Evolutionary conservation across 78 protist genomes (phyloP), one percentile per base, ranked within the genome.

Genomic region (Chrysochromulina parva): DNA sequence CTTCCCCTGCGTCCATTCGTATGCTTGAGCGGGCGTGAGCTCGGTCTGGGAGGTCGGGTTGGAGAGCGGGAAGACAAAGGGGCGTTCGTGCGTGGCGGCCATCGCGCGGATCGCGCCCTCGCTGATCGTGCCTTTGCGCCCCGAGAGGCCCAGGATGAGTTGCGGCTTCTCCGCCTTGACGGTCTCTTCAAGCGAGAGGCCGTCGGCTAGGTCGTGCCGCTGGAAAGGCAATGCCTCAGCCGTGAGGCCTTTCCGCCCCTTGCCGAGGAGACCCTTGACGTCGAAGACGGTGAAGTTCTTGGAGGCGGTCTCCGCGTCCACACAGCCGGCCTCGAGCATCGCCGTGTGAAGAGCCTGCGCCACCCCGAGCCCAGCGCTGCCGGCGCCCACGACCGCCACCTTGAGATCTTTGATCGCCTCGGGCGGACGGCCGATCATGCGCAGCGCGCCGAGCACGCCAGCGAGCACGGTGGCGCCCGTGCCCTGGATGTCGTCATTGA

Each of bases 401-500:
- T 93, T 69, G n/a, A 97, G 97, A n/a, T 97, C 94, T 17, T 7
- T 88, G 88, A 57, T 24, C 52, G 38, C 96, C 92, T 28, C 69
- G 0, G 80, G 54, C 19, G 22, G 48, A 22, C 47, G 38, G 26
- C 93, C 89, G n/a, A 55, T 90, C 90, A 13, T 50, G 67, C 94
- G 92, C 14, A 93, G 82, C 16, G 97, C 96, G 65, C 94, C 91
- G 69, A 97, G 55, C 80, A 97, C 28, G 78, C 98, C 97, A 7
- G 97, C 93, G 4, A 95, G 87, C 38, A 38, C 54, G 47, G 52
- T 28, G 16, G 89, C 90, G 16, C 91, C 94, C 24, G 94, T 96
- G 50, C 96, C 98, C 91, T 98, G 99, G 73, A 98, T 97, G 92
- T 98, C 99, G 85, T 98, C 99, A 88, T 98, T 98, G 98, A 98